Conservation (phyloP, 495 filamentous ascomycete species). For the Pyrenopolyporus hunteri region DNA sequence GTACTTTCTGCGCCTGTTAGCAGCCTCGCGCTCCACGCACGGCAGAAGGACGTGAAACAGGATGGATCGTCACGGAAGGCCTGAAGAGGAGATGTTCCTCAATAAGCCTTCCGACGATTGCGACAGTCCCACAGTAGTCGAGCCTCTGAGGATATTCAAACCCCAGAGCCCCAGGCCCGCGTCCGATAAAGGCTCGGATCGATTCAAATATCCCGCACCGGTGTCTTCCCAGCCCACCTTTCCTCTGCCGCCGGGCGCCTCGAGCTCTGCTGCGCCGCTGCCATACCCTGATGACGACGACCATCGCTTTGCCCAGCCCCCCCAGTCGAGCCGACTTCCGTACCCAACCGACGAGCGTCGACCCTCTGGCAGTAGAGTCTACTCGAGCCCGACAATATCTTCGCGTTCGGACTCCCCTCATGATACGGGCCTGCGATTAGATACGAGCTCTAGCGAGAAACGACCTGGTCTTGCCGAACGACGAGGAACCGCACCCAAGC, state of each 20-base stretch:
- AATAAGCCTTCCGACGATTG: conserved; percentile 61
- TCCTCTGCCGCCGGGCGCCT: conserved; percentile 66
- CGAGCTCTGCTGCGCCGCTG: conserved; percentile 66
- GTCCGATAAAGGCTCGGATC: conserved; percentile 50
- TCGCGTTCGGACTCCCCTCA: conserved; percentile 42
- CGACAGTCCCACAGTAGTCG: conserved; percentile 76
- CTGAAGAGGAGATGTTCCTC: conserved; percentile 80
- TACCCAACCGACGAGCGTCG: conserved; percentile 56
- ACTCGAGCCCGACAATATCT: conserved; percentile 45
- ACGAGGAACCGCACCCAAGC: conserved; percentile 75
- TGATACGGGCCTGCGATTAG: conserved; percentile 52
- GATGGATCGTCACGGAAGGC: conserved; percentile 58
- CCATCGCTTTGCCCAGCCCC: conserved; percentile 47
- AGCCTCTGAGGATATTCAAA: conserved; percentile 87
- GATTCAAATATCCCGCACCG: conserved; percentile 57
- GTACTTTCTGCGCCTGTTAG: conserved; percentile 26
- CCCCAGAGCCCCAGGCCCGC: conserved; percentile 59
- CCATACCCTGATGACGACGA: conserved; percentile 80
- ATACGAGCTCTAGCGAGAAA: conserved; percentile 57
- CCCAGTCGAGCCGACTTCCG: conserved; percentile 50
- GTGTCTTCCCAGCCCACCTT: conserved; percentile 55
- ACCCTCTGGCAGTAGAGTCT: conserved; percentile 44
- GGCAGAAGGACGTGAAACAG: conserved; percentile 46
- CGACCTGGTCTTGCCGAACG: conserved; percentile 68
- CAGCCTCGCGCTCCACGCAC: conserved; percentile 20